Conservation (phyloP, 805 yeast species). For the Candida sphagnicola region DNA sequence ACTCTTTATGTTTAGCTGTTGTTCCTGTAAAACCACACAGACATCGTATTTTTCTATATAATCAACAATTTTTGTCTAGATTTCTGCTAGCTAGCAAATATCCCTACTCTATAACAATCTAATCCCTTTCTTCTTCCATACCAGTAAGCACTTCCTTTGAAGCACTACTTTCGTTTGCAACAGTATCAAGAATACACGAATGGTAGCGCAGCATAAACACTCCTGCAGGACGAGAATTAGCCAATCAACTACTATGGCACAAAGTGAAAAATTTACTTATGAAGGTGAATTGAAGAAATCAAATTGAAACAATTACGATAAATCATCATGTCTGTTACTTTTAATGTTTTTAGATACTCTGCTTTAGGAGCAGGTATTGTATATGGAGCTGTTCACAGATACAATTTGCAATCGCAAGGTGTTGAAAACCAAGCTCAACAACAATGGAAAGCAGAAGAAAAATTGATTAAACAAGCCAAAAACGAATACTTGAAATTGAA, state of each 20-base stretch:
- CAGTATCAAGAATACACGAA: background rate
- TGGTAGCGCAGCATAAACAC: background rate
- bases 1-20: no score
- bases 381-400: constrained; percentile 86
- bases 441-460: constrained; percentile 61
- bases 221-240: constrained; percentile 3
- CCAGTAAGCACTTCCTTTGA: background rate
- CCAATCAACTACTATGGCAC: constrained; percentile 4
- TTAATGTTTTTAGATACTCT: constrained; percentile 87
- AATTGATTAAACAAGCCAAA: constrained; percentile 84
- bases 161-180: background rate
- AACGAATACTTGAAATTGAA: constrained; percentile 73
- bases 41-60: background rate
- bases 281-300: no score
- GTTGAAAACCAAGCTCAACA: constrained; percentile 52
- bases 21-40: no score
- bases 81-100: no score
- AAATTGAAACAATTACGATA: background rate
- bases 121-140: background rate
- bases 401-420: constrained; percentile 58
- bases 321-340: constrained; percentile 25
- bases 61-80: no score
- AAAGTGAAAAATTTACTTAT: background rate
- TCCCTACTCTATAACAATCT: no score
- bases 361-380: constrained; percentile 83